Base-by-base conservation (phyloP, 2,329 filamentous ascomycete genomes). In the Calycina herbarum region DNA sequence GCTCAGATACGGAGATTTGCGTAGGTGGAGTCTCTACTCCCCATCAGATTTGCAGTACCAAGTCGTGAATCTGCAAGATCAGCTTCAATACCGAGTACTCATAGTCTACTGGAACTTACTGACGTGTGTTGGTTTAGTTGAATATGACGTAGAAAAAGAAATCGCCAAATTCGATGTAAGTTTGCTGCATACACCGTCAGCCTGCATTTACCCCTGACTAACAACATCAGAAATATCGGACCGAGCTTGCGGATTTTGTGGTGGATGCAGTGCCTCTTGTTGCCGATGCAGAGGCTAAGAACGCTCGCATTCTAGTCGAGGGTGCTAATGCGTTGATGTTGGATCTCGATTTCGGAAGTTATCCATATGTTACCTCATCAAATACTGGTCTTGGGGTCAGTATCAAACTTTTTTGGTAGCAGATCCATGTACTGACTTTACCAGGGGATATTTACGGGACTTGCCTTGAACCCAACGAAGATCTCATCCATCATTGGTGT, bases 1-100 rank as follows among this genome's bases (percentile, higher is more conserved):
- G 79, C 88, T 89, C 79, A 82, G 89, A 61, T 93, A 87, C 72
- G 89, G 90, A 7, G 85, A 89, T 70, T 77, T 91, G 31, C 78
- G 90, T 63, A 75, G 86, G 69, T 86, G 27, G 86, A 75, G 29
- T 17, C 29, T 38, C 31, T 20, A 17, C 17, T 20, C 29, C 10
- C 48, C 3, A 13, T 27, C 45, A 5, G 8, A 2, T 8, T 24
- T 51, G 42, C 42, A n/a, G 17, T n/a, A 6, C 42, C 42, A 45
- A 17, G 42, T 20, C 3, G 42, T 6, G 42, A 45, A n/a, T 45
- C 17, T 20, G 15, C 15, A 15, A n/a, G 40, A 45, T n/a, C 5
- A n/a, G 15, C 38, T 42, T 42, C 38, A 17, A 42, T 13, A 7
- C 5, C n/a, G 42, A 45, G 11, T 20, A 45, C 42, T 15, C 13